Percentiles rank a stretch among this genome's conserved stretches.
Evolutionary conservation across 2,329 filamentous ascomycete species (phyloP).

Genomic region (Coccinonectria pachysandricola): DNA sequence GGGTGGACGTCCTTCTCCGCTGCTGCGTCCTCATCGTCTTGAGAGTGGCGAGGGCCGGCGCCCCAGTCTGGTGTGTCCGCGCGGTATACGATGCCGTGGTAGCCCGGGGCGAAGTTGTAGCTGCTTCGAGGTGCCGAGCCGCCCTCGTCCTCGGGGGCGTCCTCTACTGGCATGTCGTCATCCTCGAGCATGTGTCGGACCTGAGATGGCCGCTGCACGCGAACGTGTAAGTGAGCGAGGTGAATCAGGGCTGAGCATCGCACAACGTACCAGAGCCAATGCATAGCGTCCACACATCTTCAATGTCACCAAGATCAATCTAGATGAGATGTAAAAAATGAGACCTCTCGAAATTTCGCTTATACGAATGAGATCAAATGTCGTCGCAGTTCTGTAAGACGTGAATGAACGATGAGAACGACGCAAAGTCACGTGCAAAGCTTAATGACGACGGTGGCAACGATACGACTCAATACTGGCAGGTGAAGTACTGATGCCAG

Average conservation of each 20-base stretch:
- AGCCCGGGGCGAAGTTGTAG: conserved; percentile 89
- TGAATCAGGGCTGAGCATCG: neutral
- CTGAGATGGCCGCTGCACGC: conserved; percentile 60
- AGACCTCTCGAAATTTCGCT: no score
- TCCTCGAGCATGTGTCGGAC: conserved; percentile 64
- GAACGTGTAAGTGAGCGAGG: conserved; percentile 1
- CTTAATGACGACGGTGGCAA: no score
- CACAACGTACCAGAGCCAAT: conserved; percentile 21
- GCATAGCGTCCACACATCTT: conserved; percentile 30
- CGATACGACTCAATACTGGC: no score
- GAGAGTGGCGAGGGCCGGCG: conserved; percentile 28
- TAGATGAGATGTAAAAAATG: no score
- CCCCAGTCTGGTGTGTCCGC: conserved; percentile 57
- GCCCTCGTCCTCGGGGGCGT: conserved; percentile 60
- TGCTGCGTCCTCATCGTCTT: conserved; percentile 1
- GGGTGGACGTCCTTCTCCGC: neutral
- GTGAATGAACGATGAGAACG: no score
- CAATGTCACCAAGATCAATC: no score
- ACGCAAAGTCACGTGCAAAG: no score
- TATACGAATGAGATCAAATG: no score
- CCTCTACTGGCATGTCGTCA: conserved; percentile 61
- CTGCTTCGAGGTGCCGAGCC: conserved; percentile 54
- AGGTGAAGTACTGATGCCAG: no score
- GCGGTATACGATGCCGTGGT: conserved; percentile 76
- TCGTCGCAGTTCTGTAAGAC: no score